Conservation (phyloP, 2,329 filamentous ascomycete species). For the Colletotrichum incanum region DNA sequence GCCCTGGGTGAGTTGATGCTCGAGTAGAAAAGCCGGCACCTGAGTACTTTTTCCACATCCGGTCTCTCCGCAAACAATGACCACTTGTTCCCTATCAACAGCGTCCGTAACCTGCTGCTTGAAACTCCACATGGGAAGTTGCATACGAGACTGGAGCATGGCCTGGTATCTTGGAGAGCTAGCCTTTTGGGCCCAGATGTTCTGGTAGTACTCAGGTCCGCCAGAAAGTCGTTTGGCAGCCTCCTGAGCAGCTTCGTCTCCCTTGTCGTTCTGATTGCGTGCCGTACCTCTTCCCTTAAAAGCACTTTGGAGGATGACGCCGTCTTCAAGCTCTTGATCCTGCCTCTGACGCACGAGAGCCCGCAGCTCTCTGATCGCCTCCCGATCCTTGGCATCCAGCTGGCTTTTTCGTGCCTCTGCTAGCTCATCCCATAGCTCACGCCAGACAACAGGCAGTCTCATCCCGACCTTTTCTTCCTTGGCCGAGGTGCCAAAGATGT, state of each 20-base stretch:
- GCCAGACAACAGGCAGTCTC: constrained; percentile 84
- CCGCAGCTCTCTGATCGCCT: constrained; percentile 77
- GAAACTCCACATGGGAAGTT: constrained; percentile 92
- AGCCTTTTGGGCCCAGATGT: constrained; percentile 73
- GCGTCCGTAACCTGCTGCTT: constrained; percentile 82
- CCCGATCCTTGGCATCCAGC: constrained; percentile 79
- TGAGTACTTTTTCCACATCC: constrained; percentile 98
- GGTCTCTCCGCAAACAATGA: constrained; percentile 96
- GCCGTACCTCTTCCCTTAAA: constrained; percentile 75
- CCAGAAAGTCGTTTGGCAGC: constrained; percentile 56
- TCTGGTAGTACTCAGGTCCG: constrained; percentile 67
- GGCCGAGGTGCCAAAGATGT: constrained; percentile 81
- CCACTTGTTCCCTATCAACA: constrained; percentile 85
- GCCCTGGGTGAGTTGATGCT: constrained; percentile 87
- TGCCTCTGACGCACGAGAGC: constrained; percentile 78
- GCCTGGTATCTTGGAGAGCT: constrained; percentile 76
- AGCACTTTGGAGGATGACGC: constrained; percentile 82
- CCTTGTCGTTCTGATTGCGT: constrained; percentile 63
- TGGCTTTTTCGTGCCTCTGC: constrained; percentile 78
- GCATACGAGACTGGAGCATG: constrained; percentile 85
- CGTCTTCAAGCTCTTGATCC: constrained; percentile 80
- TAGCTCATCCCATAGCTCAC: constrained; percentile 89
- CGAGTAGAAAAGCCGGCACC: constrained; percentile 93
- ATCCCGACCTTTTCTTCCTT: constrained; percentile 91
- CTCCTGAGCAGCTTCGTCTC: constrained; percentile 65